Evolutionary conservation across 345 rosid genomes (phyloP).

Genomic region (Rhizophora apiculata): DNA sequence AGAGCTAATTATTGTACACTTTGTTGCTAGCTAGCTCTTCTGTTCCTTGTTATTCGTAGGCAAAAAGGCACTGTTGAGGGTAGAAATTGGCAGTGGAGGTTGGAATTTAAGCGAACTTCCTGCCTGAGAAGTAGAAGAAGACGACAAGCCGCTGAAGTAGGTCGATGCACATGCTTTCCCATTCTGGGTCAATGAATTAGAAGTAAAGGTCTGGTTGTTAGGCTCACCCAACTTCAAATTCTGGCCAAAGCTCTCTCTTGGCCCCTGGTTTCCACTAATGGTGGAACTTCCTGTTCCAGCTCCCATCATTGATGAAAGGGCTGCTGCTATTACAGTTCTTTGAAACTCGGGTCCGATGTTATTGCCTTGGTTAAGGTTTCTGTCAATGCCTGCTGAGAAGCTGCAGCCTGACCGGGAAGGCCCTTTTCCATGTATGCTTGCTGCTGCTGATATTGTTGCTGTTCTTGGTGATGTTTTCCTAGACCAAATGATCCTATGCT

Average conservation of each 20-base stretch:
- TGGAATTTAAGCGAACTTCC: conserved; percentile 23
- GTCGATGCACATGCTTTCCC: conserved; percentile 49
- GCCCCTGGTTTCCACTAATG: not conserved
- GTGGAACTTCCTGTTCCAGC: conserved; percentile 32
- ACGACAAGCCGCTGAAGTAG: conserved; percentile 43
- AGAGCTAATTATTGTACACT: not conserved
- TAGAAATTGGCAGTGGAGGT: conserved; percentile 42
- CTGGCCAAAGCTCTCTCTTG: conserved; percentile 17
- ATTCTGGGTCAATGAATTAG: conserved; percentile 23
- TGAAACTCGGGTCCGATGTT: conserved; percentile 18
- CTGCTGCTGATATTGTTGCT: conserved; percentile 4
- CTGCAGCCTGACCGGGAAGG: conserved; percentile 16
- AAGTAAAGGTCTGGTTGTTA: conserved; percentile 13
- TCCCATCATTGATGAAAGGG: conserved; percentile 57
- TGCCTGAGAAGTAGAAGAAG: conserved; percentile 35
- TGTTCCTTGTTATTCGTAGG: conserved; percentile 34
- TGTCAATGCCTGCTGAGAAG: conserved; percentile 35
- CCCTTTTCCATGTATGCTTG: conserved; percentile 23
- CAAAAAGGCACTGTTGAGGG: conserved; percentile 42
- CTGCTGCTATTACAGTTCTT: conserved; percentile 52
- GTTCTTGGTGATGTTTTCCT: conserved; percentile 37
- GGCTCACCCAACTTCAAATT: conserved; percentile 16
- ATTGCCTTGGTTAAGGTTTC: conserved; percentile 19
- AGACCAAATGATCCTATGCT: conserved; percentile 22
- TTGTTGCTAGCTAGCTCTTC: conserved; percentile 20